Conservation (phyloP, 495 filamentous ascomycete genomes). For the Platismatia glauca region DNA sequence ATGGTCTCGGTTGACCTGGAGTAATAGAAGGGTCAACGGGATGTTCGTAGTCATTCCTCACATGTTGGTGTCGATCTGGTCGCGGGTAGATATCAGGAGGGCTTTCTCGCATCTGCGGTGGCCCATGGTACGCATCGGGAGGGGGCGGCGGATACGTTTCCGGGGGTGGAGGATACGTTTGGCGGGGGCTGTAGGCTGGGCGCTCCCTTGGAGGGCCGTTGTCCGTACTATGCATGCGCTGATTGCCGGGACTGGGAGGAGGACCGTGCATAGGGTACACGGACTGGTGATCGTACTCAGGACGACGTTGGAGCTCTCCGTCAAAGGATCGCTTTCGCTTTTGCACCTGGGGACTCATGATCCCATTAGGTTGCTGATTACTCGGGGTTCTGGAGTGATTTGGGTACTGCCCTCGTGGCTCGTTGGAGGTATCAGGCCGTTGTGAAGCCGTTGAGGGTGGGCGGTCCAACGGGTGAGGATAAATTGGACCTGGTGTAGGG, state of each 20-base stretch:
- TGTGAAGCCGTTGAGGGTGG: slow-evolving; percentile 9
- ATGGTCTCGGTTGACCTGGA: slow-evolving; percentile 26
- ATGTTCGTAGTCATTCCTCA: slow-evolving; percentile 25
- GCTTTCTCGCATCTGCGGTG: slow-evolving; percentile 16
- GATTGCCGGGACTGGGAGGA: slow-evolving; percentile 18
- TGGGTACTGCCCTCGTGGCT: slow-evolving; percentile 7
- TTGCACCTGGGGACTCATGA: slow-evolving; percentile 20
- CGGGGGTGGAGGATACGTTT: slow-evolving; percentile 22
- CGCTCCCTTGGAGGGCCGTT: slow-evolving; percentile 26
- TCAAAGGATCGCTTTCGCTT: slow-evolving; percentile 24
- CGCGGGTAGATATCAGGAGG: slow-evolving; percentile 21
- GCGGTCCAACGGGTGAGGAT: slow-evolving; percentile 8
- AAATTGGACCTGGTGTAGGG: slow-evolving; percentile 13
- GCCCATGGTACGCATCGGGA: slow-evolving; percentile 19
- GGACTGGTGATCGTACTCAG: slow-evolving; percentile 17
- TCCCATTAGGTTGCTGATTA: slow-evolving; percentile 12
- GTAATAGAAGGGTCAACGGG: slow-evolving; percentile 22
- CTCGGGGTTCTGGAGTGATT: slow-evolving; percentile 16
- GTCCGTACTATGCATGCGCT: slow-evolving; percentile 18
- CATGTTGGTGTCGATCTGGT: slow-evolving; percentile 20
- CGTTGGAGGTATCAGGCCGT: slow-evolving; percentile 7
- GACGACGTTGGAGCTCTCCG: slow-evolving; percentile 9
- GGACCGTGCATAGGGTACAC: slow-evolving; percentile 18
- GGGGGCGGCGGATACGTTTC: slow-evolving; percentile 18
- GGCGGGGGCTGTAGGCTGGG: slow-evolving; percentile 21